phyloP scores from a whole-genome alignment of 1,284 basidiomycete genomes.

The Sanghuangporus weigelae region DNA sequence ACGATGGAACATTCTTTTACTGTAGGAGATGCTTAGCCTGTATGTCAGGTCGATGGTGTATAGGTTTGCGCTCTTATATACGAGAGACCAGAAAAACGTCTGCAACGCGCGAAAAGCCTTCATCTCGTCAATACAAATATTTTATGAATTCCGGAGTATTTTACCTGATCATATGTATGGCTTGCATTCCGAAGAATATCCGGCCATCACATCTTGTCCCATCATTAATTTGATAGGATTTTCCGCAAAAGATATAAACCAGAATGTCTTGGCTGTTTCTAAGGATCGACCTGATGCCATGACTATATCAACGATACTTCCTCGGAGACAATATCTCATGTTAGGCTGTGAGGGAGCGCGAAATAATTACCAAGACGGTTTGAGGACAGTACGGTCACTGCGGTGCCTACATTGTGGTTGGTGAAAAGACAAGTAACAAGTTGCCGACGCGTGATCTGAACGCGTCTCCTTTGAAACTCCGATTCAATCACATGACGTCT shows the following conservation, averaged over 20 bases:
- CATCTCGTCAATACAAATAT: neutral
- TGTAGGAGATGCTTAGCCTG: neutral
- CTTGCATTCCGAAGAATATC: neutral
- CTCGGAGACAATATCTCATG: neutral
- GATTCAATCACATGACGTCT: no score
- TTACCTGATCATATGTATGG: neutral
- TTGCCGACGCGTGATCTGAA: no score
- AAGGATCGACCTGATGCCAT: neutral
- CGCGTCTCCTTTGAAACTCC: no score
- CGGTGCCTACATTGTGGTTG: no score
- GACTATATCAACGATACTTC: neutral
- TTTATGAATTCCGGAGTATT: neutral
- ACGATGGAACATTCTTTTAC: constrained; percentile 25
- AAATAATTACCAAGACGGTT: neutral
- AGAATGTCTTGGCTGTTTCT: neutral
- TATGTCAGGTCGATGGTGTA: neutral
- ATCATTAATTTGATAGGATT: neutral
- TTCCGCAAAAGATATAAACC: neutral
- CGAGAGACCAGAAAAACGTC: neutral
- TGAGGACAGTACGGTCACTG: neutral
- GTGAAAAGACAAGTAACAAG: no score
- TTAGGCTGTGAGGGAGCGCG: neutral
- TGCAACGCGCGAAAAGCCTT: neutral
- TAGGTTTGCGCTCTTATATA: neutral
- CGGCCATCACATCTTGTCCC: neutral